A percentile compares a stretch with the other conserved stretches of the same genome.
These are phyloP conservation scores for Schrenkiella parvula DNA, from an alignment of 345 rosid species.

Conservation along the genomic window DNA sequence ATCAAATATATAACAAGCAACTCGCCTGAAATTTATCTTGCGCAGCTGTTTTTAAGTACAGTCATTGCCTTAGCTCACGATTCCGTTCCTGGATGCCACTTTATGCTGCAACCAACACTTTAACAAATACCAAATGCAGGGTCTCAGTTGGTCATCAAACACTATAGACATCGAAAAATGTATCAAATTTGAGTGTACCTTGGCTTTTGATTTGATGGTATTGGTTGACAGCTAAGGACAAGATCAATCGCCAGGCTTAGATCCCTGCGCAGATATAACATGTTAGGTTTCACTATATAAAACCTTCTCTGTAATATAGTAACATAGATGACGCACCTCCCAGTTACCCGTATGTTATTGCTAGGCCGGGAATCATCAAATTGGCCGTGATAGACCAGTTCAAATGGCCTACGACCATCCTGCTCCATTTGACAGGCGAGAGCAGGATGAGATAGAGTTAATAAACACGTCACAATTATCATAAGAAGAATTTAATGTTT, in stretches of 20 bases:
- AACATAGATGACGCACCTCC: constrained; percentile 51
- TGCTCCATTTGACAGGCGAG: constrained; percentile 24
- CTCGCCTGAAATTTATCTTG: constrained; percentile 20
- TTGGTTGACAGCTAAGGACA: constrained; percentile 70
- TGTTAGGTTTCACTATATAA: background rate
- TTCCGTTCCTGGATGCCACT: constrained; percentile 66
- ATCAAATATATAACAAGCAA: background rate
- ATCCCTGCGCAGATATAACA: constrained; percentile 45
- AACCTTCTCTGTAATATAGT: background rate
- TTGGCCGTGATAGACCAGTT: constrained; percentile 88
- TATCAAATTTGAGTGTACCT: constrained; percentile 40
- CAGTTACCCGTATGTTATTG: constrained; percentile 57
- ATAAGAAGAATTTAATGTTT: background rate
- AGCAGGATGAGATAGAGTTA: background rate
- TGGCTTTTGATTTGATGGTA: constrained; percentile 65
- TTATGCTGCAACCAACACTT: constrained; percentile 96
- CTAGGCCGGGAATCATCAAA: constrained; percentile 90
- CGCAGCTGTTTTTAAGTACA: constrained; percentile 1
- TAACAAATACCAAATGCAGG: constrained; percentile 16
- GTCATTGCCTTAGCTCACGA: constrained; percentile 17
- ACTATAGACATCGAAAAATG: background rate
- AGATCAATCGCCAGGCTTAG: constrained; percentile 66
- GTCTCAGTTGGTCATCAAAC: constrained; percentile 4
- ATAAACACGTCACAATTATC: background rate
- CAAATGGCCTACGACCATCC: constrained; percentile 92